Base-by-base conservation (phyloP, 2,329 filamentous ascomycete species). In the Fulvia fulva region DNA sequence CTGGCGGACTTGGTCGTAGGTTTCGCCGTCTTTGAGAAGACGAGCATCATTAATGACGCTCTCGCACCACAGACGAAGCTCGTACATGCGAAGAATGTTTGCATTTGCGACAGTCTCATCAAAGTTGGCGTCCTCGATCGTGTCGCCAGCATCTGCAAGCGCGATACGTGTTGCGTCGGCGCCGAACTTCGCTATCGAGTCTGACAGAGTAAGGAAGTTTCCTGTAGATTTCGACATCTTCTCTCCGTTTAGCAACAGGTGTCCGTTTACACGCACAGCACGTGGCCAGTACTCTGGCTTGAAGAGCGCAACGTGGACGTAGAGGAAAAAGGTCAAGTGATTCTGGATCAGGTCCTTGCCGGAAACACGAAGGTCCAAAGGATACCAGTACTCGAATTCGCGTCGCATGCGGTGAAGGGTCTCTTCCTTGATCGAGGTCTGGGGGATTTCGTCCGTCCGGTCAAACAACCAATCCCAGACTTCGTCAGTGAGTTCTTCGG, bases 201-300 rank as follows among this genome's bases (percentile, higher is more conserved):
- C 90, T 55, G 87, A 83, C 53, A 97, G 81, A 11, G 94, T 97
- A 74, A 99, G 82, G 80, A 99, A 99, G 78, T 97, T 99, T 62
- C 94, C 94, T 0, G 92, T 97, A 55, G 88, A 93, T 80, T 99
- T 99, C 74, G 87, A 89, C 94, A 99, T 99, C 83, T 99, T 99
- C 73, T 96, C 90, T 51, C 93, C 93, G 73, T 99, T 99, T 64
- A 99, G 81, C 75, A 96, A 85, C 69, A 97, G 78, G 77, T 97
- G 93, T 1, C 94, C 94, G 71, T 99, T 99, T 62, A 89, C 87
- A 64, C 94, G 88, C 65, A 97, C 83, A 62, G 87, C 87, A 53
- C 83, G 83, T 11, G 94, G 94, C 91, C 93, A 97, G 80, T 91
- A 95, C 74, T 93, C 85, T 59, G 84, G 83, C 12, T 87, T 84